phyloP scores from a whole-genome alignment of 176 grass and related monocot species.

The Bothriochloa decipiens region DNA sequence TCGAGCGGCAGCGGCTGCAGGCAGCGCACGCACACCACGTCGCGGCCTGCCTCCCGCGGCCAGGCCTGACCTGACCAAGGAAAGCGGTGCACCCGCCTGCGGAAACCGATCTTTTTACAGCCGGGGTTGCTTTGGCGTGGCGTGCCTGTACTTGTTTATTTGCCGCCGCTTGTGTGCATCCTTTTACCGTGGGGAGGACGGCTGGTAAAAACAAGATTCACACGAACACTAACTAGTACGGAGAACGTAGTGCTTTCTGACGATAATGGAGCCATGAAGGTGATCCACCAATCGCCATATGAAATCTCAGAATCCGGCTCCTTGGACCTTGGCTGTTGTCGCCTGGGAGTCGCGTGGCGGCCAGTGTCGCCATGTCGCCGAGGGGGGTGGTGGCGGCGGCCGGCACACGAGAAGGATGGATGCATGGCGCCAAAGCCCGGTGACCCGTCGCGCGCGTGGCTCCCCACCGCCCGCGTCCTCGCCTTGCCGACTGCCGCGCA shows the following conservation, averaged over 20 bases:
- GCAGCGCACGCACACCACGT: slow-evolving; percentile 34
- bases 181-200: background rate
- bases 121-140: background rate
- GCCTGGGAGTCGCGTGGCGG: background rate
- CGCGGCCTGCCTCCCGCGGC: background rate
- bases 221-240: no score
- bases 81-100: background rate
- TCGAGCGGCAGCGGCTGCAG: background rate
- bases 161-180: background rate
- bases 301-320: background rate
- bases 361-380: background rate
- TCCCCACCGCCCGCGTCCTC: background rate
- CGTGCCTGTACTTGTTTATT: background rate
- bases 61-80: background rate
- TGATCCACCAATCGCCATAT: background rate
- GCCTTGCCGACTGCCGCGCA: background rate
- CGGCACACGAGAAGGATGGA: background rate
- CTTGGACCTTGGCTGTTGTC: no score
- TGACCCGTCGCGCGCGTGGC: background rate
- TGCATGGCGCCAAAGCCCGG: slow-evolving; percentile 1
- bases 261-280: no score
- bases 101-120: background rate
- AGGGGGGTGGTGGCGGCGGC: background rate
- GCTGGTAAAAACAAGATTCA: background rate
- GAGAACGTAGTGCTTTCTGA: background rate